A percentile compares a stretch with the other conserved stretches of the same genome.
Conservation (phyloP, 257 asterid species). For the Lavandula angustifolia region DNA sequence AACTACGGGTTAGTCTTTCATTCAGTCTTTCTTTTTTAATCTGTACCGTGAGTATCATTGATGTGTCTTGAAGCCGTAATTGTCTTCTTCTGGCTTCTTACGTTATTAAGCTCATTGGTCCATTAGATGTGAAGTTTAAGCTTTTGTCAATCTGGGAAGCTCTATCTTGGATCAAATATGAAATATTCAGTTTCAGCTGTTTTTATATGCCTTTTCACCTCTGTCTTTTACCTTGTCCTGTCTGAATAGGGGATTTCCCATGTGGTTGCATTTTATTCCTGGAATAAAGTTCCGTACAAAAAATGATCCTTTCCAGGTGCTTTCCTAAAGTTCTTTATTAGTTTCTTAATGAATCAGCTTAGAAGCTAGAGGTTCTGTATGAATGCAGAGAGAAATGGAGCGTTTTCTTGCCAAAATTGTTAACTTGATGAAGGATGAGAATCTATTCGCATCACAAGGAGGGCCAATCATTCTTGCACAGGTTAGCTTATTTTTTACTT, state of each 20-base stretch:
- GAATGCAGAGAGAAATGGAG: conserved; percentile 74
- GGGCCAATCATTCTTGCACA: conserved; percentile 85
- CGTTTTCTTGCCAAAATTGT: conserved; percentile 69
- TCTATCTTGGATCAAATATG: conserved; percentile 11
- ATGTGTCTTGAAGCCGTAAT: background rate
- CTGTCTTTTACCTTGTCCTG: background rate
- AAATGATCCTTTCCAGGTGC: conserved; percentile 59
- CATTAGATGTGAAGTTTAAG: background rate
- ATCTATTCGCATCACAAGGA: conserved; percentile 77
- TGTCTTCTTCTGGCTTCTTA: background rate
- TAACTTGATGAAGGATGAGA: conserved; percentile 74
- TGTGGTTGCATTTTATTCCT: conserved; percentile 80
- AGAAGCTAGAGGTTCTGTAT: conserved; percentile 24
- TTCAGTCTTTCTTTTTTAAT: conserved; percentile 21
- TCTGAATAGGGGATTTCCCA: conserved; percentile 71
- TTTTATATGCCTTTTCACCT: background rate
- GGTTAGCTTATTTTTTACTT: conserved; percentile 39
- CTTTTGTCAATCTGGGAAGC: background rate
- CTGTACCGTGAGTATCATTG: conserved; percentile 10
- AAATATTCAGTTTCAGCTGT: background rate
- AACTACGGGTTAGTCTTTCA: conserved; percentile 64
- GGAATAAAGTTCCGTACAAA: conserved; percentile 74
- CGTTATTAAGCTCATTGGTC: conserved; percentile 12
- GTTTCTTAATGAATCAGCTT: conserved; percentile 6
- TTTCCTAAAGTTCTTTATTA: background rate